A percentile compares a stretch with the other conserved stretches of the same genome.
phyloP scores from a whole-genome alignment of 345 rosid genomes.

The Trapa incisa region DNA sequence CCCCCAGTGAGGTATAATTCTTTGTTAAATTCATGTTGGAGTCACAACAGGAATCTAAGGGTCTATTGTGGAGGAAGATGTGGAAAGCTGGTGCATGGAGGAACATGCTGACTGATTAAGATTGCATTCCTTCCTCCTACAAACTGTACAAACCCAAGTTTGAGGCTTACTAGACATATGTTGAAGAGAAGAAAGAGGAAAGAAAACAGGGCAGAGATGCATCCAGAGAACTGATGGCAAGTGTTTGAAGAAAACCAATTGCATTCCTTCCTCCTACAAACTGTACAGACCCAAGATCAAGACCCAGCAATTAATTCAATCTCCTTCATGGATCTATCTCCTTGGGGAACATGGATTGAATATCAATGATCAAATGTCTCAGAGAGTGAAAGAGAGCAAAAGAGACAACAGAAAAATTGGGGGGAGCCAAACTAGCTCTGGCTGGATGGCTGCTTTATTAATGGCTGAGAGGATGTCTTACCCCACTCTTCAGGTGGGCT shows the following conservation, averaged over 20 bases:
- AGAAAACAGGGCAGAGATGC: too few species aligned
- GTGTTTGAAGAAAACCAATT: too few species aligned
- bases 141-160: conserved; percentile 37
- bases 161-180: too few species aligned
- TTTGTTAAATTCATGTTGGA: too few species aligned
- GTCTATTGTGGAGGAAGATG: too few species aligned
- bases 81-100: not conserved
- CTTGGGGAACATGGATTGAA: not conserved
- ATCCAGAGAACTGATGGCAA: too few species aligned
- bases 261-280: conserved; percentile 12
- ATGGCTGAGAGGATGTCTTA: conserved; percentile 76
- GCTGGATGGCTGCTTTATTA: conserved; percentile 62
- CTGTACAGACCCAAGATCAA: conserved; percentile 34
- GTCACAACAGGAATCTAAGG: too few species aligned
- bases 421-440: conserved; percentile 20
- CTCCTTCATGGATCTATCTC: not conserved
- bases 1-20: too few species aligned
- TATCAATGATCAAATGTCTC: not conserved
- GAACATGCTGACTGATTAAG: not conserved
- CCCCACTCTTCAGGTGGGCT: conserved; percentile 85
- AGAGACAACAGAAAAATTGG: not conserved
- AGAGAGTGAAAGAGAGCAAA: not conserved
- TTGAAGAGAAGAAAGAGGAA: too few species aligned
- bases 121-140: conserved; percentile 9
- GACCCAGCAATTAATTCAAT: not conserved